Evolutionary conservation across 495 filamentous ascomycete species (phyloP), one percentile per base, ranked within the genome.

Genomic region (Hyaloscypha bicolor): DNA sequence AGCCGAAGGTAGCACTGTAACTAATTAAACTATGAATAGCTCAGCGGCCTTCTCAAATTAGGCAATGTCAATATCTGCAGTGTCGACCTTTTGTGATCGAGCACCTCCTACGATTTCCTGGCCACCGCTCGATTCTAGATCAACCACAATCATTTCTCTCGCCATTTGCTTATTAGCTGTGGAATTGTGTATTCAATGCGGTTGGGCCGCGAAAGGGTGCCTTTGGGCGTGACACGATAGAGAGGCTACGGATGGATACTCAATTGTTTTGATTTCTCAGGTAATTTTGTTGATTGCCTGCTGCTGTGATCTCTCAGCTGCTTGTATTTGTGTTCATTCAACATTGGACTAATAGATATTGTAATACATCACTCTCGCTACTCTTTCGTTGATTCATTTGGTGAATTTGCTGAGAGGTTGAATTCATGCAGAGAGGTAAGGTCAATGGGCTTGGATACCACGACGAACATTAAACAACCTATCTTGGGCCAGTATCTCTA

Each of bases 301-400:
- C 16, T 35, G 31, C 14, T 60, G 11, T 39, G 31, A 25, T 60
- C 12, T 37, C 22, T 60, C 33, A 30, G 14, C 39, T 11, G 22
- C 21, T 14, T 2, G 42, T 14, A 19, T 48, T 45, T 25, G 60
- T 30, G 37, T 56, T 56, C 56, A 56, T 64, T 64, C 62, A 64
- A 64, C 62, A 64, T 64, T 55, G 22, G 62, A 52, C n/a, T 19
- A 31, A 30, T 52, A 45, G 37, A 62, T 31, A n/a, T 29, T 45
- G 22, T 21, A 48, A 25, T 62, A 45, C 14, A 45, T 30, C 60
- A 45, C 31, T 22, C 25, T 51, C 42, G 2, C 51, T 48, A 14
- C 9, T 48, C 42, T 48, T 19, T 19, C 35, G 12, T 37, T 37
- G 8, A 4, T 48, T 48, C 11, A 16, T 16, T 6, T 19, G 35